Evolutionary conservation across 23 red algal species (phyloP), one percentile per base, ranked within the genome.

Genomic region (Chondrus crispus): DNA sequence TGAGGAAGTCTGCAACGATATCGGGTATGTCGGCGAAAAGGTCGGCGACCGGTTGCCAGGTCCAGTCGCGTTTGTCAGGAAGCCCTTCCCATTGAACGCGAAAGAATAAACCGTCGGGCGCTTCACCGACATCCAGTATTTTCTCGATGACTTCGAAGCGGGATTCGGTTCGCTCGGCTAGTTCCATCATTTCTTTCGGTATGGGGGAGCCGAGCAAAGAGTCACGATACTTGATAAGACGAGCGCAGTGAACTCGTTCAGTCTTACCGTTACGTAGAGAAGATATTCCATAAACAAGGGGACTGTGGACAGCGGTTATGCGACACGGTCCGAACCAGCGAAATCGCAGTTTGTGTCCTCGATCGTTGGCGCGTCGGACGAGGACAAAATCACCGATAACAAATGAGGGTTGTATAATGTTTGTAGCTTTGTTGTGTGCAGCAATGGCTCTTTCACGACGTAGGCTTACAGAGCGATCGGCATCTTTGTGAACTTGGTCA

Each of bases 271-370:
- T 47, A 28, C 46, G 46, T 50, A 82, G 78, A 26, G 47, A 47
- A 28, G 44, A 8, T 35, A 62, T 5, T 55, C 78, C 78, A 38
- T 82, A 82, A 60, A 82, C 46, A n/a, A 82, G 46, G 52, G 44
- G 46, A 60, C 47, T 82, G 78, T n/a, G 24, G 32, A 82, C 78
- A 22, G 78, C 78, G 24, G 78, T 82, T 8, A 82, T 51, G 28
- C 78, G 45, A 24, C 78, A 82, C 9, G 78, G 45, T 52, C 78
- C 78, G 52, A 52, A 82, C 78, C 45, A 82, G n/a, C 8, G 45
- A 38, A 82, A 82, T 9, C 24, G 78, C 40, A 82, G 47, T 38
- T 82, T 82, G 78, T 82, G 78, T 8, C 78, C 78, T 14, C 78
- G 78, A 51, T 82, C 78, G 51, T 53, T 82, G 6, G 78, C 39